Percentiles rank a stretch among this genome's conserved stretches.
Evolutionary conservation across 352 stramenopile genomes (phyloP).

Genomic region (Phytophthora agathidicida): DNA sequence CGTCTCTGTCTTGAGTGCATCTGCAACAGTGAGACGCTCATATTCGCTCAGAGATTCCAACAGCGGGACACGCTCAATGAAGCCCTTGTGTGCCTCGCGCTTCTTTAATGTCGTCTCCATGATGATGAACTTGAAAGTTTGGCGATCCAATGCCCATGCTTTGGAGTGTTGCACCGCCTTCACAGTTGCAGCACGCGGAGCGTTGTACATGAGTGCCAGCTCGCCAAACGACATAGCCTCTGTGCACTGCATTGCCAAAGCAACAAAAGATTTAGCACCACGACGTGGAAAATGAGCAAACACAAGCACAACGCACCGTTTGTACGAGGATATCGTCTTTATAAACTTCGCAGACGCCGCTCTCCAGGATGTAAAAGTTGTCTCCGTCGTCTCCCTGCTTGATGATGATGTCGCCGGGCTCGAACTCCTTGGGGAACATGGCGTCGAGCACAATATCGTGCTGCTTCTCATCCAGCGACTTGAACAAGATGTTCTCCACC

Average conservation of each 20-base stretch:
- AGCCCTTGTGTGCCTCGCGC: conserved; percentile 86
- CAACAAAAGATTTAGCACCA: conserved; percentile 3
- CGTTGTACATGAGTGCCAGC: conserved; percentile 97
- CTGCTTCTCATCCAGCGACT: conserved; percentile 90
- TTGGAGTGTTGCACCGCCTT: conserved; percentile 92
- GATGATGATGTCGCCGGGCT: conserved; percentile 83
- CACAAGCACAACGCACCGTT: conserved; percentile 45
- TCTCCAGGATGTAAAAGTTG: conserved; percentile 96
- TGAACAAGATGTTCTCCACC: conserved; percentile 91
- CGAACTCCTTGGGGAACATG: conserved; percentile 89
- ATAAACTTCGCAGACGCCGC: conserved; percentile 91
- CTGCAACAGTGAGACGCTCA: conserved; percentile 90
- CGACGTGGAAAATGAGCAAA: background rate
- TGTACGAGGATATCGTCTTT: conserved; percentile 89
- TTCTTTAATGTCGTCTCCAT: conserved; percentile 93
- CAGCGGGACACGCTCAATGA: conserved; percentile 90
- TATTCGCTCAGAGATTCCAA: conserved; percentile 91
- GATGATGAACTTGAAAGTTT: conserved; percentile 93
- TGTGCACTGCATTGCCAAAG: conserved; percentile 56
- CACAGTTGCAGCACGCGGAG: conserved; percentile 94
- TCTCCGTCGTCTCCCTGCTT: conserved; percentile 92
- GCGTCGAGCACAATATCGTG: conserved; percentile 85
- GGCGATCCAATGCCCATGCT: conserved; percentile 91
- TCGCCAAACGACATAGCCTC: conserved; percentile 95
- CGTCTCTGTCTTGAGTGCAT: conserved; percentile 81